phyloP scores from a whole-genome alignment of 1,139 yeast genomes.

The Yamadazyma conglobata region DNA sequence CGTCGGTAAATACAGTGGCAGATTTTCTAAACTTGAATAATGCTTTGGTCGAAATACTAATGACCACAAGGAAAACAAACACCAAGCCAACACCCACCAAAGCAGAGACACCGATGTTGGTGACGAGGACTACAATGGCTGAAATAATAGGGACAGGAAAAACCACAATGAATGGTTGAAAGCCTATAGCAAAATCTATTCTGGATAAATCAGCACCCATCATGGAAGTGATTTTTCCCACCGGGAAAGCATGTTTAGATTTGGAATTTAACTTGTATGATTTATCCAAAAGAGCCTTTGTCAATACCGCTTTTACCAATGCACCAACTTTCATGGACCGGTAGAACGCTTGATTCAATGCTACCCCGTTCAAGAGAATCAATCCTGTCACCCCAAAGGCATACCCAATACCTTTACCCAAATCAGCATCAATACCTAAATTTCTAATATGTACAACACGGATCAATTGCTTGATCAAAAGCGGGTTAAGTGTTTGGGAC shows the following conservation, averaged over 20 bases:
- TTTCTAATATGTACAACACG: conserved; percentile 25
- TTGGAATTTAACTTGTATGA: conserved; percentile 59
- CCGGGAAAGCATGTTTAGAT: conserved; percentile 57
- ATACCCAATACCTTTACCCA: conserved; percentile 38
- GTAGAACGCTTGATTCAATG: conserved; percentile 18
- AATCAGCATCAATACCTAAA: conserved; percentile 18
- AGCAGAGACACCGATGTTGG: conserved; percentile 34
- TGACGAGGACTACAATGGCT: conserved; percentile 29
- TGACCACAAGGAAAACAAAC: conserved; percentile 23
- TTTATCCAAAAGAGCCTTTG: conserved; percentile 65
- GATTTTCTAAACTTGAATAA: conserved; percentile 25
- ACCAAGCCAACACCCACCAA: conserved; percentile 34
- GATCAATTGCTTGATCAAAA: conserved; percentile 29
- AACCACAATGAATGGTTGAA: conserved; percentile 27
- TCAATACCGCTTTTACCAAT: conserved; percentile 61
- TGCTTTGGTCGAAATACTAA: conserved; percentile 22
- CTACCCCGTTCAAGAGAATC: conserved; percentile 32
- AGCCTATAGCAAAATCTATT: conserved; percentile 35
- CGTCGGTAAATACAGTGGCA: conserved; percentile 34
- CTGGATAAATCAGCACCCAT: conserved; percentile 39
- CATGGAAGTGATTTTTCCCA: conserved; percentile 63
- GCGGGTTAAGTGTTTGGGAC: conserved; percentile 26
- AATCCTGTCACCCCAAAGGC: conserved; percentile 30
- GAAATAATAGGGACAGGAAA: conserved; percentile 32
- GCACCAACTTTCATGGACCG: conserved; percentile 49